phyloP scores from a whole-genome alignment of 352 stramenopile species.

The Globisporangium heterothallicum region DNA sequence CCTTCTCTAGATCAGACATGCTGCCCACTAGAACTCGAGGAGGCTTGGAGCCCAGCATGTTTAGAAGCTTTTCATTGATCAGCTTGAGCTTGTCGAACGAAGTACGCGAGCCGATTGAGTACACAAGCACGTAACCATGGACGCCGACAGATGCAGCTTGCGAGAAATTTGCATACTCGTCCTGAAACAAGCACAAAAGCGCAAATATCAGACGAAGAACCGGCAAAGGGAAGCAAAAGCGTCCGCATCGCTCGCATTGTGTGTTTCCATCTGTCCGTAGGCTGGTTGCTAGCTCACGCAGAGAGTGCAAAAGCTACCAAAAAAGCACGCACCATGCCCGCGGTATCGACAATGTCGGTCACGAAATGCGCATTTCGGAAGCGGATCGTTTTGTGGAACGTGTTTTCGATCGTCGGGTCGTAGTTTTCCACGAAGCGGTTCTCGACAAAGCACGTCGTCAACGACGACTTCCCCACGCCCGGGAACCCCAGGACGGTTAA shows the following conservation, averaged over 20 bases:
- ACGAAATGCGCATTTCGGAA: slow-evolving; percentile 96
- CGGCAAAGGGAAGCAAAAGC: too few species aligned
- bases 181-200: slow-evolving; percentile 31
- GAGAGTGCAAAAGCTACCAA: neutral
- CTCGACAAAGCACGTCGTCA: slow-evolving; percentile 94
- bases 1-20: slow-evolving; percentile 93
- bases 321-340: slow-evolving; percentile 79
- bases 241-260: too few species aligned
- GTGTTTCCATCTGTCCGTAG: neutral
- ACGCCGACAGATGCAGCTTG: slow-evolving; percentile 93
- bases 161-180: slow-evolving; percentile 96
- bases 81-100: slow-evolving; percentile 93
- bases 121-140: slow-evolving; percentile 94
- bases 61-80: slow-evolving; percentile 94
- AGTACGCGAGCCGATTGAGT: slow-evolving; percentile 90
- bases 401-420: slow-evolving; percentile 96
- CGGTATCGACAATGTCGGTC: slow-evolving; percentile 96
- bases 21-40: slow-evolving; percentile 93
- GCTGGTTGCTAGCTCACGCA: neutral
- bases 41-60: slow-evolving; percentile 90
- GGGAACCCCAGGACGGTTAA: slow-evolving; percentile 93
- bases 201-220: too few species aligned
- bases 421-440: slow-evolving; percentile 91
- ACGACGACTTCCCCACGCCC: slow-evolving; percentile 93
- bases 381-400: slow-evolving; percentile 94